Evolutionary conservation across 768 basidiomycete species (phyloP), one percentile per base, ranked within the genome.

Genomic region (Pulveroboletus ravenelii): DNA sequence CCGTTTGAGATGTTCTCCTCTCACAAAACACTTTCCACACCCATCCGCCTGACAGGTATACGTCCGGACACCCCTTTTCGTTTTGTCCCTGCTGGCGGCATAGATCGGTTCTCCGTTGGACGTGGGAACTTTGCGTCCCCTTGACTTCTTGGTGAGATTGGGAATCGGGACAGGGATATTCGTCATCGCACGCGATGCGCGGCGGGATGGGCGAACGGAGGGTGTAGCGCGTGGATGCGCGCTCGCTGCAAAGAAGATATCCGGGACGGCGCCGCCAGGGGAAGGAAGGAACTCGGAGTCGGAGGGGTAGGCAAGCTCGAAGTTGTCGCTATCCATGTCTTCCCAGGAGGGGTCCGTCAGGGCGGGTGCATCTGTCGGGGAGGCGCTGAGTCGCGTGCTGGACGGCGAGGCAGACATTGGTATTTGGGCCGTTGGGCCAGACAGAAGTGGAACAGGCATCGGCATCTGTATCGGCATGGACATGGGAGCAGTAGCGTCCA

Each of bases 1-100:
- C 25, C 90, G 72, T 69, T 90, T 89, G 50, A 93, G 71, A 66
- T 93, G 90, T 58, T 91, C 88, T 1, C 83, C 79, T 2, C 90
- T 74, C 34, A 80, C 80, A 59, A 93, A 93, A 50, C 83, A 82
- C 70, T 90, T 90, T 15, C 81, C 81, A 58, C 90, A 93, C 1
- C 79, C 87, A 1, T 78, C 71, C 0, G 87, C 86, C 17, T 74
- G 72, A 64, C 89, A 92, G 52, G 79, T 73, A 64, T 82, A 85
- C 27, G 77, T 73, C 42, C 86, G 71, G 13, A 59, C 46, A 34
- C 66, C 68, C 14, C 57, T 69, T 52, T 67, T 67, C 0, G 66
- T 59, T 57, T 69, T 71, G 44, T 66, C 70, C 48, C 35, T 62
- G 49, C 59, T 68, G 51, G 52, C 53, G 14, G 62, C 55, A 20